These are phyloP conservation scores for Fragaria vesca DNA, from an alignment of 306 rosid genomes.

Conservation along the genomic window DNA sequence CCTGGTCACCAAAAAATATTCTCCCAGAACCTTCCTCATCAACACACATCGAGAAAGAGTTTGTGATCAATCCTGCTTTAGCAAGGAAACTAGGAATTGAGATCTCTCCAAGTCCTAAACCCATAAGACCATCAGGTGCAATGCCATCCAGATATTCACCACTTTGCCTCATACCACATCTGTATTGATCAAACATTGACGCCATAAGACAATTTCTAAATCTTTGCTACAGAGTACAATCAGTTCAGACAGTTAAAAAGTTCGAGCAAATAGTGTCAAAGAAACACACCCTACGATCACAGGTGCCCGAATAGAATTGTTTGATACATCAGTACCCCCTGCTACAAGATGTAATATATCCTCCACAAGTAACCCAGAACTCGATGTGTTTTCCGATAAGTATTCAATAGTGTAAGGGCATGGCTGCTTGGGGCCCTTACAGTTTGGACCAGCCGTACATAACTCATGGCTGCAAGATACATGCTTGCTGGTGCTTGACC, in stretches of 20 bases:
- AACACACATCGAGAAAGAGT: constrained; percentile 87
- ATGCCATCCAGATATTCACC: constrained; percentile 88
- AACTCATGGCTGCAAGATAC: constrained; percentile 72
- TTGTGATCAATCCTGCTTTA: constrained; percentile 63
- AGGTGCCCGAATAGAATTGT: constrained; percentile 64
- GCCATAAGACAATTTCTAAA: constrained; percentile 14
- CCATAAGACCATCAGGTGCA: constrained; percentile 95
- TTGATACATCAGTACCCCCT: constrained; percentile 36
- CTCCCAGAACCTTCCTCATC: constrained; percentile 74
- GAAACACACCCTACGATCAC: constrained; percentile 72
- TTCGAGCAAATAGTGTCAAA: constrained; percentile 19
- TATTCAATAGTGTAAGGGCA: constrained; percentile 68
- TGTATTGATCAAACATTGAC: constrained; percentile 35
- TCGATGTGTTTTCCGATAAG: constrained; percentile 74
- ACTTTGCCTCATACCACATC: constrained; percentile 98
- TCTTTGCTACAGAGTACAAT: neutral
- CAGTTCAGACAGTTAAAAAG: neutral
- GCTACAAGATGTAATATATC: constrained; percentile 78
- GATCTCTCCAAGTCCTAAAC: constrained; percentile 83
- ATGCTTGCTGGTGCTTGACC: constrained; percentile 75
- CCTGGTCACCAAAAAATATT: constrained; percentile 84
- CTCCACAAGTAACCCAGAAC: constrained; percentile 87
- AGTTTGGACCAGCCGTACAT: constrained; percentile 62
- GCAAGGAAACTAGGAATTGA: constrained; percentile 85
- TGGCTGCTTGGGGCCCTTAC: constrained; percentile 66